Percentiles rank a stretch among this genome's conserved stretches.
Conservation (phyloP, 306 rosid genomes). For the Biancaea sappan region DNA sequence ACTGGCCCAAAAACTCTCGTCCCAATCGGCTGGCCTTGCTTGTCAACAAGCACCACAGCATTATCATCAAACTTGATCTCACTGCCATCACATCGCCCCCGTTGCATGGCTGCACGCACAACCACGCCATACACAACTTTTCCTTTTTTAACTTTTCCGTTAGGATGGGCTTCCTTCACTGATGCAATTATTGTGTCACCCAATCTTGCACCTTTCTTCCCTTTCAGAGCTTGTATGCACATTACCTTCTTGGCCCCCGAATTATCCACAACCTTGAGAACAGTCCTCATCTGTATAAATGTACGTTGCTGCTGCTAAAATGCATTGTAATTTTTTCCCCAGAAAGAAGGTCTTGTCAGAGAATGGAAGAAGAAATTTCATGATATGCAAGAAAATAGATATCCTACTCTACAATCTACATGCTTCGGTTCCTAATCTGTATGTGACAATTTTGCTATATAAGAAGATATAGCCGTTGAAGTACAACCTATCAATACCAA, state of each 20-base stretch:
- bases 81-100: slow-evolving; percentile 84
- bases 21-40: slow-evolving; percentile 94
- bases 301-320: slow-evolving; percentile 70
- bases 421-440: background rate
- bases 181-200: slow-evolving; percentile 92
- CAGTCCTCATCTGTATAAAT: slow-evolving; percentile 92
- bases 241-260: slow-evolving; percentile 87
- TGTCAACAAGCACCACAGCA: slow-evolving; percentile 83
- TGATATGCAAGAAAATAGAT: background rate
- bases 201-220: slow-evolving; percentile 86
- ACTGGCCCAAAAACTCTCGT: slow-evolving; percentile 92
- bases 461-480: background rate
- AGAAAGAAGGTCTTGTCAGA: background rate
- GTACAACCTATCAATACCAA: background rate
- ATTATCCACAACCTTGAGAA: slow-evolving; percentile 92
- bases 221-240: slow-evolving; percentile 92
- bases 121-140: slow-evolving; percentile 71
- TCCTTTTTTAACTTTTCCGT: slow-evolving; percentile 81
- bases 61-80: slow-evolving; percentile 91
- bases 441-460: background rate
- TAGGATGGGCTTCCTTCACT: slow-evolving; percentile 88
- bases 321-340: background rate
- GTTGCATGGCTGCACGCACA: slow-evolving; percentile 76
- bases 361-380: background rate
- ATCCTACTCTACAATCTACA: background rate